Base-by-base conservation (phyloP, 768 basidiomycete species). In the Kwoniella bestiolae region DNA sequence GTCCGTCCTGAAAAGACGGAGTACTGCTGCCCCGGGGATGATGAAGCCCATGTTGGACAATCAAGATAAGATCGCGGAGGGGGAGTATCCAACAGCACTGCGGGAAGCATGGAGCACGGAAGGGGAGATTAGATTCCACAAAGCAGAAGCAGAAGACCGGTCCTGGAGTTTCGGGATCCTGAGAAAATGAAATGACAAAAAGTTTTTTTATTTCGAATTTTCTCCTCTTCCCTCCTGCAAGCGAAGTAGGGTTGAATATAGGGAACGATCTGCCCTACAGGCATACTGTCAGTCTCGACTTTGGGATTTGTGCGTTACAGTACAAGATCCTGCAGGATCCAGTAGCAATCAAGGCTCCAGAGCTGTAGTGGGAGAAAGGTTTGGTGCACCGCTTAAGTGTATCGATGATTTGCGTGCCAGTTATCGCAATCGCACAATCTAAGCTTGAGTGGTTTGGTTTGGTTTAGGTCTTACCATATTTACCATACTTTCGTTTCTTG, bases 151-250 rank as follows among this genome's bases (percentile, higher is more conserved):
- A 8, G 38, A 18, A 8, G 8, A n/a, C 25, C 9, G 46, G 23
- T 47, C 46, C 46, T 47, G 46, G 9, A 47, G 46, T 47, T 47
- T 47, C 46, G 46, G 46, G 46, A 47, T 47, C 46, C 46, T 47
- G 46, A 47, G 23, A 14, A 47, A 47, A 47, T n/a, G 23, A 47
- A 21, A 47, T 8, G 18, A 41, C 8, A 41, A 41, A 41, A 18
- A 41, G 18, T 8, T 8, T 8, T 8, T 8, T 41, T 8, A 41
- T n/a, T n/a, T n/a, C n/a, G n/a, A 41, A 41, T 41, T 41, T 41
- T 35, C 18, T 41, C 38, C 3, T 14, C 3, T 41, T 41, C 38
- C 38, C 18, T 18, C 12, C 18, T 18, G 25, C n/a, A 47, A 47
- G 46, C 46, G 46, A 47, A 21, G 25, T 25, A 25, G 9, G 23